These are phyloP conservation scores for Xylaria scruposa DNA, from an alignment of 495 filamentous ascomycete genomes.

Conservation along the genomic window DNA sequence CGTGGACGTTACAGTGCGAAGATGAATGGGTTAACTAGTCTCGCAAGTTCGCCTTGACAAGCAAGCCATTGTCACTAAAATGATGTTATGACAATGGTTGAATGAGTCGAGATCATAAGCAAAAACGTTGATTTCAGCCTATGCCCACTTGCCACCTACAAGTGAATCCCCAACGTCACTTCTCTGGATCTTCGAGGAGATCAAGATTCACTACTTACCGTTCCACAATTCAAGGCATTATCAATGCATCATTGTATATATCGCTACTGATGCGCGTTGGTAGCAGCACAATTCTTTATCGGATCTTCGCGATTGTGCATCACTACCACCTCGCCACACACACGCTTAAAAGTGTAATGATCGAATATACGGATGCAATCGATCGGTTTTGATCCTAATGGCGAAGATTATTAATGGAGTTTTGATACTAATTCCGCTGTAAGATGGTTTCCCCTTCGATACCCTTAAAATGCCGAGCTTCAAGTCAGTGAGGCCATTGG, in stretches of 20 bases:
- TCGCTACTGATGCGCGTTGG: not conserved
- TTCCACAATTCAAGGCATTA: not conserved
- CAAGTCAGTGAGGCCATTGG: not conserved
- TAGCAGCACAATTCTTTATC: not conserved
- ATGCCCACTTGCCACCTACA: not conserved
- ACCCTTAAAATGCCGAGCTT: not conserved
- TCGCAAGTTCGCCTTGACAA: not conserved
- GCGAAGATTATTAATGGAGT: not conserved
- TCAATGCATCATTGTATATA: not conserved
- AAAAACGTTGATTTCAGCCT: not conserved
- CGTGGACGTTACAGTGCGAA: slow-evolving; percentile 9
- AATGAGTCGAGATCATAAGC: not conserved
- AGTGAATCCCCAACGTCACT: not conserved
- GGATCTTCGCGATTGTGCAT: not conserved
- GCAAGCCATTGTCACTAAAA: slow-evolving; percentile 14
- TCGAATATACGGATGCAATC: not conserved
- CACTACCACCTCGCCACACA: not conserved
- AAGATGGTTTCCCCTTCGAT: not conserved
- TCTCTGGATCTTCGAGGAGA: not conserved
- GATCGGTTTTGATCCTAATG: not conserved
- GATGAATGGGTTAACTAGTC: not conserved
- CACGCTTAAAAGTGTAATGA: not conserved
- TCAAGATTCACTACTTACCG: not conserved
- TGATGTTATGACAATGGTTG: slow-evolving; percentile 3
- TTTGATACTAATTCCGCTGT: not conserved